phyloP scores from a whole-genome alignment of 257 asterid species.

The Ballota nigra region DNA sequence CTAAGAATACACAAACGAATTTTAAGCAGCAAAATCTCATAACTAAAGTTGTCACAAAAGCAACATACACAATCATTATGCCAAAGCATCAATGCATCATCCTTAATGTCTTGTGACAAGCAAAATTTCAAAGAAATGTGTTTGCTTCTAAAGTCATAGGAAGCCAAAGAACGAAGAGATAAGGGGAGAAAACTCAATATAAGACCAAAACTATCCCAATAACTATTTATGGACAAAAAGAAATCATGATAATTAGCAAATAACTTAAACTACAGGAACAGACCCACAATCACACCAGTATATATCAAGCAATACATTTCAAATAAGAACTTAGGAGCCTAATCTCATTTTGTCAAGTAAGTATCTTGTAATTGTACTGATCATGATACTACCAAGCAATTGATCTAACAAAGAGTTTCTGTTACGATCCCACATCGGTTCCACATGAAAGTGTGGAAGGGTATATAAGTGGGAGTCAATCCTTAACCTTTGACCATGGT shows the following conservation, averaged over 20 bases:
- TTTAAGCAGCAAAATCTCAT: not conserved
- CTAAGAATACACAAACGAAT: not conserved
- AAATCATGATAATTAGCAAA: constrained; percentile 3
- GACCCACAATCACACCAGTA: constrained; percentile 13
- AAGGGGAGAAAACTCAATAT: not conserved
- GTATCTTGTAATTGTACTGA: not conserved
- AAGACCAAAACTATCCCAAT: not conserved
- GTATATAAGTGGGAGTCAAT: too few relatives aligned
- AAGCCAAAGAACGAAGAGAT: constrained; percentile 1
- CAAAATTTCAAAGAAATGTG: not conserved
- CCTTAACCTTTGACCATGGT: too few relatives aligned
- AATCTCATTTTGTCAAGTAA: constrained; percentile 4
- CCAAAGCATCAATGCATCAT: constrained; percentile 19
- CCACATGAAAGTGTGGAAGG: too few relatives aligned
- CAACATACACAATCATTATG: constrained; percentile 17
- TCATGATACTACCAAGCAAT: not conserved
- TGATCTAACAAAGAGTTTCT: not conserved
- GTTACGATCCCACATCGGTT: too few relatives aligned
- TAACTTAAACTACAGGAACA: not conserved
- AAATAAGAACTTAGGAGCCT: not conserved
- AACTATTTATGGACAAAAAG: not conserved
- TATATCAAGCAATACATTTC: constrained; percentile 9
- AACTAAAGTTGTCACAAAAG: not conserved
- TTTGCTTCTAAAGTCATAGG: not conserved
- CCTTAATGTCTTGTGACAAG: not conserved